Base-by-base conservation (phyloP, 805 yeast species). In the Isabelozyma pseudorhagii region DNA sequence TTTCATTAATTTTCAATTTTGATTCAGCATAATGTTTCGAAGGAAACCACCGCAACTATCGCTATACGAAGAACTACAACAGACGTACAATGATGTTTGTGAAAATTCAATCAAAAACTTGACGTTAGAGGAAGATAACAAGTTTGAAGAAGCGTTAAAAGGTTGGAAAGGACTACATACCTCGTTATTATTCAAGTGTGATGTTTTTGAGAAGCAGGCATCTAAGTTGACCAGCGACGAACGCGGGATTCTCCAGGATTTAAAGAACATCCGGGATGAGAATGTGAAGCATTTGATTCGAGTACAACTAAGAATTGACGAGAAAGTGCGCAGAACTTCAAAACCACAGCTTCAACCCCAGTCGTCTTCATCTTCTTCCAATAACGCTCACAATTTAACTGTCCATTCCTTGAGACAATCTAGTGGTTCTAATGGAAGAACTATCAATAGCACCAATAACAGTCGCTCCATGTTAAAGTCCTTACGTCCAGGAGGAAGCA, bases 101-200 rank as follows among this genome's bases (percentile, higher is more conserved):
- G 80, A 80, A 57, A 74, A 71, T 51, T 77, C 89, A 4, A 72
- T 86, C 46, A 71, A 75, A 52, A 81, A 84, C 63, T 60, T 83
- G 45, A 73, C 81, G 3, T 61, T 82, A 15, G 91, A 87, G 57
- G 85, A 85, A 50, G 69, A 72, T 15, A 71, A 75, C 34, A 74
- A 78, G 17, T 63, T 74, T 42, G 78, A 74, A 45, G 81, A 78
- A 14, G 87, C 91, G 2, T 66, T 85, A 17, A 80, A 78, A 51
- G 92, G 92, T 2, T 86, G 93, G 92, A 85, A 83, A 54, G 72
- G 83, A 2, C 66, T 87, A n/a, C 89, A 84, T 53, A 82, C 87
- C 1, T 77, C 80, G 44, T 73, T 84, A 2, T 72, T 81, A 44
- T 80, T 72, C 60, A 81, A 81, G 56, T 66, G 85, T 41, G 88